Conservation (phyloP, 306 rosid species). For the Lablab purpureus region DNA sequence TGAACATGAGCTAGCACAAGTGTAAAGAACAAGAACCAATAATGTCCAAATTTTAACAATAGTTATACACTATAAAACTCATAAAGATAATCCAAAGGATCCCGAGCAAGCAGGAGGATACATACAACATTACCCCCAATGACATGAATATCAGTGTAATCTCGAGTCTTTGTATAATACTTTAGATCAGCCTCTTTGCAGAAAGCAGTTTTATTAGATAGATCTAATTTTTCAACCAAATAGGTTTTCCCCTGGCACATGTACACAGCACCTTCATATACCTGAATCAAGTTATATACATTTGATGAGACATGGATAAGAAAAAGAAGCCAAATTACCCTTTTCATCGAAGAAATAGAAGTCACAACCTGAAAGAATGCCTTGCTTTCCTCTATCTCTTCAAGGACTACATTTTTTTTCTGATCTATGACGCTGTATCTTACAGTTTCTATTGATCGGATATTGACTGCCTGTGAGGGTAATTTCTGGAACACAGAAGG, state of each 20-base stretch:
- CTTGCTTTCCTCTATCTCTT: conserved; percentile 98
- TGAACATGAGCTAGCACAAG: conserved; percentile 2
- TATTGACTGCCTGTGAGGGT: conserved; percentile 77
- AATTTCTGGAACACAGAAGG: conserved; percentile 61
- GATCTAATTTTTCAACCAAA: conserved; percentile 76
- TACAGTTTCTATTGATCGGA: conserved; percentile 82
- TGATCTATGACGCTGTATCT: conserved; percentile 75
- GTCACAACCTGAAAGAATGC: conserved; percentile 88
- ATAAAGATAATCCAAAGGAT: conserved; percentile 43
- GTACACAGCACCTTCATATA: conserved; percentile 94
- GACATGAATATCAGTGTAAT: conserved; percentile 84
- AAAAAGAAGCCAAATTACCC: conserved; percentile 23
- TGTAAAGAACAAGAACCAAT: conserved; percentile 36
- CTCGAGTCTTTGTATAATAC: conserved; percentile 86
- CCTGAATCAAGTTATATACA: conserved; percentile 59
- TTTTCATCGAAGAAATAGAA: conserved; percentile 14
- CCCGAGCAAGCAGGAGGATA: conserved; percentile 39
- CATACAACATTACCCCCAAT: conserved; percentile 80
- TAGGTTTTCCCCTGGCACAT: conserved; percentile 89
- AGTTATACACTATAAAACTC: conserved; percentile 13
- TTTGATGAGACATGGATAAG: conserved; percentile 8
- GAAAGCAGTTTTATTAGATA: conserved; percentile 65
- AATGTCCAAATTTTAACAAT: background rate
- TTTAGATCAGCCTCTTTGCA: conserved; percentile 84
- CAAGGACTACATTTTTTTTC: conserved; percentile 66